Base-by-base conservation (phyloP, 306 rosid species). In the Pachyrhizus erosus region DNA sequence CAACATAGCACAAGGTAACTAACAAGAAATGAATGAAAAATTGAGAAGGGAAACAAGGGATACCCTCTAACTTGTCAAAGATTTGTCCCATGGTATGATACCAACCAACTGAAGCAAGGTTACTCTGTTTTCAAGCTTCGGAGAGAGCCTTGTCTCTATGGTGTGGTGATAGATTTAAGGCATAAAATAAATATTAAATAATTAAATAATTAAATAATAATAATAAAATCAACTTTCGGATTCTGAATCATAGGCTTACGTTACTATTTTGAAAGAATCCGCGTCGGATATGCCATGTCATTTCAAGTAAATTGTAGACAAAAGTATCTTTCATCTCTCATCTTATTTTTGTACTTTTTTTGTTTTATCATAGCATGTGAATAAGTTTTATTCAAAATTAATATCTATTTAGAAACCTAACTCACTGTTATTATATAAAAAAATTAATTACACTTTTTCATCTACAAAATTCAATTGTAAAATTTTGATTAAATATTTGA, bases 41-140 rank as follows among this genome's bases (percentile, higher is more conserved):
- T 2, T 18, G 17, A 70, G 43, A 55, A 55, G 68, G 7, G 60
- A 70, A 54, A 42, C 2, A 15, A 26, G 39, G 39, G 45, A 70
- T 83, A 89, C 97, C 97, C 75, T 86, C 85, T 18, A 92, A n/a
- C 67, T 57, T 85, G 72, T 84, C 85, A 14, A 92, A 72, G 61
- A 89, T 27, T 81, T 90, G 93, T 62, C 94, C 93, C 94, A 92
- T 92, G 83, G 49, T 29, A 2, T 61, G 68, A 13, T 33, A 66
- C 40, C 74, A 66, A 45, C 29, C 72, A 57, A 58, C 62, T 2
- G 66, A 17, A 26, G 6, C 43, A 31, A 62, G 45, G 67, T 58
- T 58, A 24, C 20, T 46, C 15, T 15, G n/a, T 27, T n/a, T 29
- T 1, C 18, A 49, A 15, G 24, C n/a, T 65, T 60, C 29, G 37